Conservation (phyloP, 2,329 filamentous ascomycete species). For the Didymellaceae sp. region DNA sequence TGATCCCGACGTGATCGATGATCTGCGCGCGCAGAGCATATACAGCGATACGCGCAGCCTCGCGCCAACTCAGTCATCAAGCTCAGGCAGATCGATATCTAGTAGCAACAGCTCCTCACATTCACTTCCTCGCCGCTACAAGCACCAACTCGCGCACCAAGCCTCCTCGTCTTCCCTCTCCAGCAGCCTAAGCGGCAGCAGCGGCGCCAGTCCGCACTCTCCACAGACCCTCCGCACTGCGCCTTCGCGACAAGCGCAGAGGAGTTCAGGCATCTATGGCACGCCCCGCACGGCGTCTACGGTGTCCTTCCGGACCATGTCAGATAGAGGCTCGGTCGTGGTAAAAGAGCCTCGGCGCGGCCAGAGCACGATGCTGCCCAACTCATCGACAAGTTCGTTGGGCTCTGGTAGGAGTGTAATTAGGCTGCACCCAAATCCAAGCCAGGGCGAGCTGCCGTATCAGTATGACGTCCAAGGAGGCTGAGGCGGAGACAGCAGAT, state of each 20-base stretch:
- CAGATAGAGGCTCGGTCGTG: constrained; percentile 37
- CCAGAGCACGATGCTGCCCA: constrained; percentile 39
- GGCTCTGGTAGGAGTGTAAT: constrained; percentile 39
- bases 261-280: constrained; percentile 30
- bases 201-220: constrained; percentile 20
- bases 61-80: constrained; percentile 38
- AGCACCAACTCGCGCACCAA: constrained; percentile 32
- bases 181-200: constrained; percentile 17
- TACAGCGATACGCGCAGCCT: constrained; percentile 43
- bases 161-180: constrained; percentile 32
- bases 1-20: constrained; percentile 60
- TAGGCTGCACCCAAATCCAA: constrained; percentile 32
- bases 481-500: constrained; percentile 10
- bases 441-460: constrained; percentile 43
- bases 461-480: constrained; percentile 34
- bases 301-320: constrained; percentile 27
- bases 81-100: constrained; percentile 11
- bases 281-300: constrained; percentile 35
- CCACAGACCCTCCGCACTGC: constrained; percentile 43
- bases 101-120: constrained; percentile 28
- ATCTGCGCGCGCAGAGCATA: constrained; percentile 40
- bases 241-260: constrained; percentile 32
- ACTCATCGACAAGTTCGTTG: constrained; percentile 41
- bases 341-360: constrained; percentile 30
- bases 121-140: constrained; percentile 37